Conservation (phyloP, 805 yeast species). For the Nakazawaea anatomiae region DNA sequence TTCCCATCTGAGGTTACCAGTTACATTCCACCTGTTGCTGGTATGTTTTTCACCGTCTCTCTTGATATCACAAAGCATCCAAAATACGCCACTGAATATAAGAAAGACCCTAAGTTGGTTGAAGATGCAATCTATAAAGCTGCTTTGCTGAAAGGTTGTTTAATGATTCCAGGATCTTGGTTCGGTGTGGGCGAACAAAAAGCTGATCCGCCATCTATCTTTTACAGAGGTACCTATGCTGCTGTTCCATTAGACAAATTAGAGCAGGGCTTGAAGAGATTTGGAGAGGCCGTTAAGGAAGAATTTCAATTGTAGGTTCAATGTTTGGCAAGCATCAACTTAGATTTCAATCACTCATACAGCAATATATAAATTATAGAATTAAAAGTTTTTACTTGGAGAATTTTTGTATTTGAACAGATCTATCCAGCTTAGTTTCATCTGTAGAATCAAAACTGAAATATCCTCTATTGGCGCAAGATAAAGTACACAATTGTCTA, state of each 20-base stretch:
- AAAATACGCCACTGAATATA: constrained; percentile 50
- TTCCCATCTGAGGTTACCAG: constrained; percentile 40
- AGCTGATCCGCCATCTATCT: constrained; percentile 36
- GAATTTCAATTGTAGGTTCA: constrained; percentile 39
- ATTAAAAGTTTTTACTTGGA: not conserved
- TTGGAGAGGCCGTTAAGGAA: constrained; percentile 54
- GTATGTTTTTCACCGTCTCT: constrained; percentile 76
- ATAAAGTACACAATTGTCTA: too few species aligned
- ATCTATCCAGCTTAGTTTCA: too few species aligned
- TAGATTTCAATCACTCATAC: too few species aligned
- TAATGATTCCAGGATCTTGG: constrained; percentile 84
- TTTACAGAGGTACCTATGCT: constrained; percentile 86
- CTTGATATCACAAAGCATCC: constrained; percentile 82
- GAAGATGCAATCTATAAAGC: constrained; percentile 60
- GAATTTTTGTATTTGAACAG: too few species aligned
- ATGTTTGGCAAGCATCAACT: not conserved
- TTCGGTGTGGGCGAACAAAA: constrained; percentile 40
- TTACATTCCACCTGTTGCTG: constrained; percentile 66
- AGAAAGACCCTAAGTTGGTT: constrained; percentile 54
- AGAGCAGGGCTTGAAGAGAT: constrained; percentile 56
- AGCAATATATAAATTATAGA: not conserved
- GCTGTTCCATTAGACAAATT: constrained; percentile 71
- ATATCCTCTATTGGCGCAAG: too few species aligned
- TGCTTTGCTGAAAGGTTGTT: constrained; percentile 52
- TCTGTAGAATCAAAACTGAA: too few species aligned